Percentiles rank a stretch among this genome's conserved stretches.
These are phyloP conservation scores for Ruellia speciosa DNA, from an alignment of 305 asterid genomes.

Conservation along the genomic window DNA sequence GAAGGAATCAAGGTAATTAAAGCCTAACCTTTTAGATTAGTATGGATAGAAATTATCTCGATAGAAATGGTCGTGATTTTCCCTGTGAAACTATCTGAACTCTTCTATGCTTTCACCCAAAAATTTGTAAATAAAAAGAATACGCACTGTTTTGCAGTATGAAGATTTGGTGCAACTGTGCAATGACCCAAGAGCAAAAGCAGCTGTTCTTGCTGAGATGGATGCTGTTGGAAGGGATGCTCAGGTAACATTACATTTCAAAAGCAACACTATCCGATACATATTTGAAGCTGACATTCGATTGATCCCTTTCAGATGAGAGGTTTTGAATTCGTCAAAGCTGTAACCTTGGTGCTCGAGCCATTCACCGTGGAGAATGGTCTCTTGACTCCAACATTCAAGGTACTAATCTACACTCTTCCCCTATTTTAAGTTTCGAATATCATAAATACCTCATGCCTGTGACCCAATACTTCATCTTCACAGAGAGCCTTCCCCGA, in stretches of 20 bases:
- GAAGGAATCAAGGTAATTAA: slow-evolving; percentile 71
- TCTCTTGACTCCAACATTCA: slow-evolving; percentile 91
- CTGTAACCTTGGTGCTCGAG: slow-evolving; percentile 70
- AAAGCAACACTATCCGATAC: not conserved
- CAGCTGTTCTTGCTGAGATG: slow-evolving; percentile 91
- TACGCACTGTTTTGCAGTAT: slow-evolving; percentile 31
- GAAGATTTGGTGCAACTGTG: slow-evolving; percentile 70
- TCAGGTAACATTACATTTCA: slow-evolving; percentile 41
- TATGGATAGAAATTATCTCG: no score
- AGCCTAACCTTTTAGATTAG: no score
- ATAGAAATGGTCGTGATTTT: not conserved
- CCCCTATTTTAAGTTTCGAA: slow-evolving; percentile 1
- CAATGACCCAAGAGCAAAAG: slow-evolving; percentile 66
- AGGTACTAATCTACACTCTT: slow-evolving; percentile 36
- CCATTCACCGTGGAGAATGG: slow-evolving; percentile 88
- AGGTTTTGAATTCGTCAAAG: slow-evolving; percentile 87
- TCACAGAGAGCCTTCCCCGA: no score
- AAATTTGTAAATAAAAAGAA: not conserved
- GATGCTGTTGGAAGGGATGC: slow-evolving; percentile 83
- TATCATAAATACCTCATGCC: not conserved
- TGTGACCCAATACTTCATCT: no score
- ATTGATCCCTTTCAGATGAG: slow-evolving; percentile 48
- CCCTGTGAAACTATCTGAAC: not conserved
- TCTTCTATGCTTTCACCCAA: not conserved
- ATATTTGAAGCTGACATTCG: slow-evolving; percentile 3